Evolutionary conservation across 192 early-diverging fungal genomes (phyloP), one percentile per base, ranked within the genome.

Genomic region (Dispira parvispora): DNA sequence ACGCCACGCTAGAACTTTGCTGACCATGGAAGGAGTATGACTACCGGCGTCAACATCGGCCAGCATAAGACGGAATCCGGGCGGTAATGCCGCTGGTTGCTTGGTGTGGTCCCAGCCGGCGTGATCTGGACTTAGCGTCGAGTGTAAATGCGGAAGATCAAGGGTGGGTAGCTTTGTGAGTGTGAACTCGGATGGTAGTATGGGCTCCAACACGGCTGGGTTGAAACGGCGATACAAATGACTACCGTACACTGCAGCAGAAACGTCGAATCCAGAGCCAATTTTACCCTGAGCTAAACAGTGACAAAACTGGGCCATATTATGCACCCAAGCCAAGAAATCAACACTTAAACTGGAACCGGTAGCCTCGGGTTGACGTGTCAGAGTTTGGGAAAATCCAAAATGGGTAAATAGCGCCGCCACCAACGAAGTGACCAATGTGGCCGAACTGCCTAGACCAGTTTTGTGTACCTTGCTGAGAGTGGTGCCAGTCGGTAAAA

Each of bases 231-330:
- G 73, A 65, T 99, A 97, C 1, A 78, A 68, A 65, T 97, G 94
- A 45, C 82, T 87, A 14, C 96, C 96, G 70, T 82, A 94, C 0
- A 94, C 87, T 2, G 96, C 96, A 5, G 88, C 78, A 0, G 87
- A 87, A 20, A 99, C 90, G 69, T 99, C 96, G 67, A 99, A 99
- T 13, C 96, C 96, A 50, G 82, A 86, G 1, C 96, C 96, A 47
- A 99, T 84, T 68, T 99, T 99, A 53, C 96, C 96, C 65, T 99
- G 96, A n/a, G 96, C 94, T 26, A 91, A 69, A 65, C 96, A 96
- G 75, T 99, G 96, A 14, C 83, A 80, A 63, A 86, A 82, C 73
- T 99, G 96, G 0, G 96, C 87, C 3, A 85, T 61, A 63, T 92
- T 91, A 72, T 99, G 91, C 9, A 92, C 78, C 21, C 91, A 74